Evolutionary conservation across 257 asterid genomes (phyloP).

Genomic region (Solanum etuberosum): DNA sequence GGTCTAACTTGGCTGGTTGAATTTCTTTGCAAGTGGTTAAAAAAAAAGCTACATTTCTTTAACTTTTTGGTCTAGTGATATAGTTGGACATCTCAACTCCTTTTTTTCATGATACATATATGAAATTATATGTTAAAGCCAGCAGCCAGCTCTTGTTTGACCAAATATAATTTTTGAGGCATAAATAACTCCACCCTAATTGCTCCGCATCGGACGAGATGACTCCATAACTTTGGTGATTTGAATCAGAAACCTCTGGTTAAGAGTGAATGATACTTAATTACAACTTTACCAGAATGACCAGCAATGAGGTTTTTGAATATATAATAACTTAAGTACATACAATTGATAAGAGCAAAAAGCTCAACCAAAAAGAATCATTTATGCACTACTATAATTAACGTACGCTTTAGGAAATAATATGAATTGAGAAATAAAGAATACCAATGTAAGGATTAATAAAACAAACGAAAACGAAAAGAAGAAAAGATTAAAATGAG

Average conservation of each 20-base stretch:
- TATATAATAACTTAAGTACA: not conserved
- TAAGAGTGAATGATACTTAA: not conserved
- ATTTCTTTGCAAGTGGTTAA: not conserved
- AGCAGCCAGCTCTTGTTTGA: not conserved
- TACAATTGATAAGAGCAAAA: not conserved
- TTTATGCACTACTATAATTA: not conserved
- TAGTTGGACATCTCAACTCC: not conserved
- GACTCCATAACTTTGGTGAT: not conserved
- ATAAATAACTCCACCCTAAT: not conserved
- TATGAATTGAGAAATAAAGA: not conserved
- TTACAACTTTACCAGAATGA: too few relatives aligned
- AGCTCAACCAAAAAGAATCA: not conserved
- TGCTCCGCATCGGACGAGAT: not conserved
- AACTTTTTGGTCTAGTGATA: too few relatives aligned
- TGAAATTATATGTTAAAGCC: not conserved
- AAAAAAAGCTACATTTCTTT: not conserved
- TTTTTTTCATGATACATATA: not conserved
- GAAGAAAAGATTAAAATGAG: not conserved
- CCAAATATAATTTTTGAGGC: not conserved
- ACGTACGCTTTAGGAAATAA: not conserved
- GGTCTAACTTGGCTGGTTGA: not conserved
- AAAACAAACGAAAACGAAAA: not conserved
- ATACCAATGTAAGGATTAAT: not conserved
- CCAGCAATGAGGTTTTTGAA: not conserved
- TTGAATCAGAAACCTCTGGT: fast-evolving